Evolutionary conservation across 1,284 basidiomycete genomes (phyloP), one percentile per base, ranked within the genome.

Genomic region (Paramarasmius palmivorus): DNA sequence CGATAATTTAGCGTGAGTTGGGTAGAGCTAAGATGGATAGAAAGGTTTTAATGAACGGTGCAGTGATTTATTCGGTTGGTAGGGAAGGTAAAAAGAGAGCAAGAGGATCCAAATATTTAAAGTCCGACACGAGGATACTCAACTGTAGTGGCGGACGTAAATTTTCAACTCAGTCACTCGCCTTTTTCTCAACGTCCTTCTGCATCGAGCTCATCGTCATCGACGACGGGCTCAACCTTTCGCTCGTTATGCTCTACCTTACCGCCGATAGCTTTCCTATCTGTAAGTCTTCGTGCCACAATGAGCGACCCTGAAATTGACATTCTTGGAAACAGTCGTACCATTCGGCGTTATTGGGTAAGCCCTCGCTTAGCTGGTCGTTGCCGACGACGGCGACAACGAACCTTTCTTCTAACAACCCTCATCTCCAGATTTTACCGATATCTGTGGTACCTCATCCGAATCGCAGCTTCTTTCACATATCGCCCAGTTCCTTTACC

Each of bases 291-390:
- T 37, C 45, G 25, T 8, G 44, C 56, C 12, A 23, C 34, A 22
- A 8, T 45, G 22, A 17, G 38, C 25, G 45, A 22, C 36, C 45
- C 51, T 58, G 26, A 42, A 37, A 45, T 54, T 58, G 40, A 53
- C 53, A 44, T 42, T 44, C 38, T 50, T 50, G 52, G 54, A n/a
- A n/a, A 35, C 64, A 94, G 92, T 95, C 71, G 82, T 95, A 53
- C 93, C 92, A 22, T 92, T 95, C 67, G 92, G 92, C 62, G 82
- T 95, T 68, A 94, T 95, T 71, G 92, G 92, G 90, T 92, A 60
- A 59, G 84, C 73, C 45, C 22, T 37, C n/a, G n/a, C 40, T 40
- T 29, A 32, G 26, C 26, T 15, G 26, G 20, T 29, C 25, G 34
- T 29, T 10, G 12, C 17, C 19, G 38, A 23, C 15, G 41, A 45